Percentiles rank a stretch among this genome's conserved stretches.
Evolutionary conservation across 129 eudicot genomes (phyloP).

Genomic region (Helianthus tuberosus): DNA sequence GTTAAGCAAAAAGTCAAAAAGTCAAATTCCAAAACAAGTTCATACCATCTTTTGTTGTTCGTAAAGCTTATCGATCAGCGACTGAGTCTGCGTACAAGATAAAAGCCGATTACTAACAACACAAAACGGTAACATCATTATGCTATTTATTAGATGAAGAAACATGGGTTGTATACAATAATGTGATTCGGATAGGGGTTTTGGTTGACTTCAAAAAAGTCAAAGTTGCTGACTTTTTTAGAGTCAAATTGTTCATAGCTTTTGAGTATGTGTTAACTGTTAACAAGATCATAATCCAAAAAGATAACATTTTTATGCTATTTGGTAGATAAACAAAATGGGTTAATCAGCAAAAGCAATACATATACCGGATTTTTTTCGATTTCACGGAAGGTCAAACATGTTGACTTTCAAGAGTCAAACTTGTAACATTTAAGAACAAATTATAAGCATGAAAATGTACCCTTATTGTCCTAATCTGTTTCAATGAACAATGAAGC

Average conservation of each 20-base stretch:
- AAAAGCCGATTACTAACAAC: conserved; percentile 10
- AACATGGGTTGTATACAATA: conserved; percentile 1
- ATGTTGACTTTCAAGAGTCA: conserved; percentile 10
- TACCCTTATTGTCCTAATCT: conserved; percentile 62
- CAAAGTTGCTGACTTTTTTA: conserved; percentile 11
- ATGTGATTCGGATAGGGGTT: conserved; percentile 7
- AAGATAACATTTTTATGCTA: not conserved
- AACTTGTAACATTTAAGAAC: conserved; percentile 9
- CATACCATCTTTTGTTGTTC: conserved; percentile 58
- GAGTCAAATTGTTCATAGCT: conserved; percentile 9
- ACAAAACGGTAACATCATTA: conserved; percentile 9
- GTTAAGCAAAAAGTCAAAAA: not conserved
- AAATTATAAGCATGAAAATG: conserved; percentile 9
- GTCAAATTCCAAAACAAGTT: not conserved
- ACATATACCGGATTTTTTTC: not conserved
- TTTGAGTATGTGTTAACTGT: conserved; percentile 41
- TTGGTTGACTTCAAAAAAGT: not conserved
- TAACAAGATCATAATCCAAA: conserved; percentile 13
- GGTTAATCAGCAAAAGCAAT: not conserved
- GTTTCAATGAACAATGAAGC: conserved; percentile 54
- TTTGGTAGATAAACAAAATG: not conserved
- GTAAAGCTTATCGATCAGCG: conserved; percentile 50
- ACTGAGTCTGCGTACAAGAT: conserved; percentile 48
- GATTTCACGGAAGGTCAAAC: not conserved
- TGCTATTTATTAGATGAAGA: conserved; percentile 8